These are phyloP conservation scores for Helianthus tuberosus DNA, from an alignment of 129 eudicot species.

Conservation along the genomic window DNA sequence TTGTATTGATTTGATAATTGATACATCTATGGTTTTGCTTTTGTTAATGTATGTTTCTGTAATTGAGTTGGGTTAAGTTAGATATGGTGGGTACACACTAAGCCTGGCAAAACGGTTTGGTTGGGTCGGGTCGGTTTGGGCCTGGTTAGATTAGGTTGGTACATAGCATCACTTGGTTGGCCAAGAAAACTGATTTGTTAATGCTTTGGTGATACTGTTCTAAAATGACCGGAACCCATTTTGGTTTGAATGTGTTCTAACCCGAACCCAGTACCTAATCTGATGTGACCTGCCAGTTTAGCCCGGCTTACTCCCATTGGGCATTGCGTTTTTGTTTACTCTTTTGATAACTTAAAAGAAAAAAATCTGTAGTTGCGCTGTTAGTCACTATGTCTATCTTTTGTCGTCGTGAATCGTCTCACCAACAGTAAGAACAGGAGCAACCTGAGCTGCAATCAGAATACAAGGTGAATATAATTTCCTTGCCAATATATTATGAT, in stretches of 20 bases:
- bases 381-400: slow-evolving; percentile 49
- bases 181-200: too few relatives aligned
- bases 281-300: too few relatives aligned
- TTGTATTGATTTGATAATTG: not conserved
- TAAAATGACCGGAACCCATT: too few relatives aligned
- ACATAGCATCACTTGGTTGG: not conserved
- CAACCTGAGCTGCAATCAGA: slow-evolving; percentile 51
- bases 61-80: slow-evolving; percentile 11
- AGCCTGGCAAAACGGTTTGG: too few relatives aligned
- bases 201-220: too few relatives aligned
- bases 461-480: slow-evolving; percentile 46
- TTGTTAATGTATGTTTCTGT: slow-evolving; percentile 15
- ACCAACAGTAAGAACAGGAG: slow-evolving; percentile 47
- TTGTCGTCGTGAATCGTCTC: slow-evolving; percentile 57
- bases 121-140: too few relatives aligned
- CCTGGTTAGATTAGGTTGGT: too few relatives aligned
- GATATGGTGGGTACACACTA: slow-evolving; percentile 12
- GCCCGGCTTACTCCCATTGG: not conserved
- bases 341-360: not conserved
- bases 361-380: slow-evolving; percentile 7
- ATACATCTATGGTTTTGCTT: not conserved
- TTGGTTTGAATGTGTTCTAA: too few relatives aligned
- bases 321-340: not conserved
- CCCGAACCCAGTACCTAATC: too few relatives aligned
- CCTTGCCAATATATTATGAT: not conserved